Evolutionary conservation across 139 green algal genomes (phyloP).

Genomic region (Microglena sp.): DNA sequence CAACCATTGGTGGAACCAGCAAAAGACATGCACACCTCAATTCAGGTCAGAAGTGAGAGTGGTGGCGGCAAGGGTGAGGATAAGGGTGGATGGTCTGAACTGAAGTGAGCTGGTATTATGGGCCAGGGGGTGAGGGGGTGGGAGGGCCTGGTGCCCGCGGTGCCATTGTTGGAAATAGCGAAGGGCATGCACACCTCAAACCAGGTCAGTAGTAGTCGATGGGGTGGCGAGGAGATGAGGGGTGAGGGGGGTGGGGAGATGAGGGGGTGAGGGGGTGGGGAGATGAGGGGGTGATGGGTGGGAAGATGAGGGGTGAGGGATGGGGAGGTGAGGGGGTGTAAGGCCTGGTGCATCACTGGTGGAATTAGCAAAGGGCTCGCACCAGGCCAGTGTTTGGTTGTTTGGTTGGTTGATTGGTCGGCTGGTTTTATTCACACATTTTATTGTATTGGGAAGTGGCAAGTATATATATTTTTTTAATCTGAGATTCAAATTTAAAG

Average conservation of each 20-base stretch:
- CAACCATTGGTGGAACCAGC: conserved; percentile 78
- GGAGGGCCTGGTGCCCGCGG: conserved; percentile 66
- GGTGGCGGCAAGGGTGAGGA: neutral
- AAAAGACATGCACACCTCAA: conserved; percentile 44
- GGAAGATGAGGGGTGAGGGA: neutral
- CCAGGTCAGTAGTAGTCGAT: neutral
- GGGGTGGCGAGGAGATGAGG: neutral
- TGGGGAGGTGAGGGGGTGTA: too few relatives aligned
- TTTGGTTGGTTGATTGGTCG: too few relatives aligned
- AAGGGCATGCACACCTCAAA: conserved; percentile 60
- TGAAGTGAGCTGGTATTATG: neutral
- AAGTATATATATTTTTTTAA: too few relatives aligned
- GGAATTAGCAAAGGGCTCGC: conserved; percentile 73
- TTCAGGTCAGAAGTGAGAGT: neutral
- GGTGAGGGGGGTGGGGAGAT: too few relatives aligned
- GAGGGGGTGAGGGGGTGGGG: neutral
- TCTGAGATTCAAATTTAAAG: too few relatives aligned
- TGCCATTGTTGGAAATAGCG: conserved; percentile 82
- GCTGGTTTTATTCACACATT: too few relatives aligned
- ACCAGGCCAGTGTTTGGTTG: too few relatives aligned
- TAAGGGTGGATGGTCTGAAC: neutral
- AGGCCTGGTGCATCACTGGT: conserved; percentile 75
- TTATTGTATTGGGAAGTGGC: too few relatives aligned
- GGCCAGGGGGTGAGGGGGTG: too few relatives aligned
- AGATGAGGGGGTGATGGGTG: conserved; percentile 1